Conservation (phyloP, 192 early-diverging fungal genomes). For the Globomyces pollinis-pini region DNA sequence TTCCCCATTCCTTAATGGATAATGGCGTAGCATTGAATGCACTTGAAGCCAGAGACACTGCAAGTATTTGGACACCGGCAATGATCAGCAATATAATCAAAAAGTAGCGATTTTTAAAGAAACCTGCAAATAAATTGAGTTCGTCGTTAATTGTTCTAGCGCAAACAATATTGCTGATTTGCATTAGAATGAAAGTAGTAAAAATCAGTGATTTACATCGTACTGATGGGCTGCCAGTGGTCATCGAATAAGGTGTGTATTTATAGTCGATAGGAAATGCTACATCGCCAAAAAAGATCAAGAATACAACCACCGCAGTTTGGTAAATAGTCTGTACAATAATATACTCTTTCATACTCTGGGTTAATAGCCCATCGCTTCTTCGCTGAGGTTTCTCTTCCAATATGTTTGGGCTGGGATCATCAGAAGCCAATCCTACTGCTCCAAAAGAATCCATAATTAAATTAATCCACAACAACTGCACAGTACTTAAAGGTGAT, state of each 20-base stretch:
- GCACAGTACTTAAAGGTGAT: conserved; percentile 46
- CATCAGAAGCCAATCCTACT: conserved; percentile 46
- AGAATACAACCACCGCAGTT: conserved; percentile 29
- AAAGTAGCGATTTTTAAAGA: conserved; percentile 43
- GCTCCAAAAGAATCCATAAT: conserved; percentile 59
- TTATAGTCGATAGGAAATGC: conserved; percentile 17
- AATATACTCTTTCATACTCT: conserved; percentile 45
- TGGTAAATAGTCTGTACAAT: conserved; percentile 39
- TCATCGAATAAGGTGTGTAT: background rate
- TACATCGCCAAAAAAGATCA: conserved; percentile 32
- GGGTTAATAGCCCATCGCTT: conserved; percentile 32
- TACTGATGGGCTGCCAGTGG: conserved; percentile 15
- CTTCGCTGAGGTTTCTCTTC: conserved; percentile 42
- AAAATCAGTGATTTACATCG: conserved; percentile 39
- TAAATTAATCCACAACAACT: conserved; percentile 57
- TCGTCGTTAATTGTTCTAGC: conserved; percentile 48
- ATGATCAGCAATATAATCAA: conserved; percentile 37
- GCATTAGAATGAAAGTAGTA: conserved; percentile 48
- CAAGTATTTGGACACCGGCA: conserved; percentile 37
- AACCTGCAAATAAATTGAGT: conserved; percentile 41
- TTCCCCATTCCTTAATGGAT: conserved; percentile 31
- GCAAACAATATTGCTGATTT: conserved; percentile 41
- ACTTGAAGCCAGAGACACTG: conserved; percentile 23
- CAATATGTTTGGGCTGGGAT: conserved; percentile 49
- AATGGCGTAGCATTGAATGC: conserved; percentile 30